Percentiles rank a stretch among this genome's conserved stretches.
phyloP scores from a whole-genome alignment of 192 early-diverging fungal genomes.

The Rhizophagus sp. region DNA sequence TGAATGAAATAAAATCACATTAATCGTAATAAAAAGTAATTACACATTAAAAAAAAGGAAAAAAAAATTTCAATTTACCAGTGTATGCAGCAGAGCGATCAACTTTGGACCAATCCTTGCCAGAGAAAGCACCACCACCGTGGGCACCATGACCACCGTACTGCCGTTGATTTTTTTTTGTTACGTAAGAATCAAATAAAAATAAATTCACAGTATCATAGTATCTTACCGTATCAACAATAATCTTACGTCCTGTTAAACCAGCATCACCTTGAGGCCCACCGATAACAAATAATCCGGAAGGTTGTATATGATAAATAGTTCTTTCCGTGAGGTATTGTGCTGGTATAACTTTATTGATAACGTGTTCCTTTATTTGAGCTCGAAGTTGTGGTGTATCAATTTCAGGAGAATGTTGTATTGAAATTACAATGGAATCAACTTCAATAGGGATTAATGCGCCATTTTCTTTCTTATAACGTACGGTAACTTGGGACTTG shows the following conservation, averaged over 20 bases:
- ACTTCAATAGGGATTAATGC: conserved; percentile 95
- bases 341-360: conserved; percentile 91
- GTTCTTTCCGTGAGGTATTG: conserved; percentile 85
- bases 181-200: not conserved
- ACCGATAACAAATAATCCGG: conserved; percentile 99
- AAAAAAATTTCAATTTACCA: conserved; percentile 15
- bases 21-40: not conserved
- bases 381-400: conserved; percentile 80
- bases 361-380: conserved; percentile 89
- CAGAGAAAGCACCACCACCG: conserved; percentile 97
- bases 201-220: not conserved
- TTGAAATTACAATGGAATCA: conserved; percentile 96
- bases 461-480: conserved; percentile 95
- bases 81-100: conserved; percentile 98
- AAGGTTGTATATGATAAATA: conserved; percentile 97
- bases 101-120: conserved; percentile 99
- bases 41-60: no score
- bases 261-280: conserved; percentile 99
- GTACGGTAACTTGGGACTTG: conserved; percentile 99
- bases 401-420: conserved; percentile 93
- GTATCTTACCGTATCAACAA: conserved; percentile 55
- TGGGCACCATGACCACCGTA: conserved; percentile 96
- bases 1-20: not conserved
- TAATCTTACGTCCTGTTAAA: conserved; percentile 91
- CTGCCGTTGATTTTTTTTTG: not conserved